phyloP scores from a whole-genome alignment of 805 yeast species.

The Kregervanrija pseudodelftensis region DNA sequence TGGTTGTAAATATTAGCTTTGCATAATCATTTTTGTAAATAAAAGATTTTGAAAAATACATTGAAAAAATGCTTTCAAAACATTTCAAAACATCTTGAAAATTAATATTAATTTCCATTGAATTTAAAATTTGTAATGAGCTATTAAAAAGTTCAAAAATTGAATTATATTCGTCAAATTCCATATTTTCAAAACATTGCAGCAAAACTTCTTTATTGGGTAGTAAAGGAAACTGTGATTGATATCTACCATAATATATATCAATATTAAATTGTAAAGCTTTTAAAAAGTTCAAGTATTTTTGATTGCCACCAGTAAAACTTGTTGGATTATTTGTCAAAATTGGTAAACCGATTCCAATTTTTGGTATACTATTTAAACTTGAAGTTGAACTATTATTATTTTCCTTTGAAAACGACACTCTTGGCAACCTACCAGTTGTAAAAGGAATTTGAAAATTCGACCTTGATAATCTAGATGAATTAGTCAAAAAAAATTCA shows the following conservation, averaged over 20 bases:
- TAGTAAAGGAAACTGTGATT: conserved; percentile 38
- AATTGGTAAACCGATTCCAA: neutral
- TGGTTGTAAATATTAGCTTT: conserved; percentile 29
- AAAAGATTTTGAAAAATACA: conserved; percentile 31
- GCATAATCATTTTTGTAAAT: conserved; percentile 23
- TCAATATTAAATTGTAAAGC: conserved; percentile 30
- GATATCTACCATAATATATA: conserved; percentile 37
- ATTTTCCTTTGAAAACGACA: conserved; percentile 15
- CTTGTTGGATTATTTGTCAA: no score
- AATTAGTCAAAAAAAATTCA: conserved; percentile 19
- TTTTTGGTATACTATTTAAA: neutral
- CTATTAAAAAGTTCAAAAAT: conserved; percentile 36
- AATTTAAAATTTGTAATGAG: conserved; percentile 32
- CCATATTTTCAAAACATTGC: conserved; percentile 20
- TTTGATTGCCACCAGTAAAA: conserved; percentile 3
- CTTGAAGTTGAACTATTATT: conserved; percentile 14
- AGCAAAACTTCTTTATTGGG: conserved; percentile 28
- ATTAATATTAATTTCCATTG: conserved; percentile 19
- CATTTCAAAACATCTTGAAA: conserved; percentile 29
- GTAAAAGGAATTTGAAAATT: conserved; percentile 4
- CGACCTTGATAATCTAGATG: conserved; percentile 6
- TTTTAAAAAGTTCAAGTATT: conserved; percentile 16
- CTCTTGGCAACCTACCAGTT: conserved; percentile 11
- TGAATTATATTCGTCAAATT: conserved; percentile 23
- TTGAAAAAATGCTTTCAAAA: conserved; percentile 29